Evolutionary conservation across 129 eudicot species (phyloP), one percentile per base, ranked within the genome.

Genomic region (Glebionis coronaria): DNA sequence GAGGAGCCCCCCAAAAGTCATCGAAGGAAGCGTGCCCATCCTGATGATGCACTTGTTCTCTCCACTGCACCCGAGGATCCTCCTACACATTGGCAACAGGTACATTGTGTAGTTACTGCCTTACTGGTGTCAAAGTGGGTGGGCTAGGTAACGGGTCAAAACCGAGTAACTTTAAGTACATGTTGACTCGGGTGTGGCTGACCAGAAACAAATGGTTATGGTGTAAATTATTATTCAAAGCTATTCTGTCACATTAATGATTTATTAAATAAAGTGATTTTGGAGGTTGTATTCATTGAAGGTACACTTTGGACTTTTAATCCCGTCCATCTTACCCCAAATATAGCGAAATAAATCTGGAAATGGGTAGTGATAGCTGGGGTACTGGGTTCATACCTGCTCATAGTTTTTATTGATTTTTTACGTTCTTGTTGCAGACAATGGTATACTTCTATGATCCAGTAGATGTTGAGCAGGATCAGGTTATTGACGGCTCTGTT

Each of bases 31-130:
- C 96, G 96, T 29, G 76, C 90, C 57, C 82, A 86, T 92, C 95
- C 95, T 3, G 71, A 38, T 74, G 86, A 92, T 25, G 84, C 82
- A 28, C 95, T 92, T 84, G 89, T 92, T 63, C 87, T 92, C 23
- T 92, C 98, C 54, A 92, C 98, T 46, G 98, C 98, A 79, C 98
- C 98, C 2, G 98, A 92, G 89, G 87, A 86, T 75, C 98, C 96
- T 15, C 95, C 96, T 63, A 92, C 98, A 54, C 98, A 92, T 70
- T 92, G 98, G 98, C 96, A 88, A 71, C 98, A 92, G 91, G 98
- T 91, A 79, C 20, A 21, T 38, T 44, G 27, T 44, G 14, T 74
- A 18, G 51, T 61, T 60, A 21, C 56, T 0, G 42, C 9, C 7
- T 61, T 60, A 21, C 56, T 0, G 42, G 42, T 35, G 42, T 35